Evolutionary conservation across 257 asterid species (phyloP).

Genomic region (Scutellaria galericulata): DNA sequence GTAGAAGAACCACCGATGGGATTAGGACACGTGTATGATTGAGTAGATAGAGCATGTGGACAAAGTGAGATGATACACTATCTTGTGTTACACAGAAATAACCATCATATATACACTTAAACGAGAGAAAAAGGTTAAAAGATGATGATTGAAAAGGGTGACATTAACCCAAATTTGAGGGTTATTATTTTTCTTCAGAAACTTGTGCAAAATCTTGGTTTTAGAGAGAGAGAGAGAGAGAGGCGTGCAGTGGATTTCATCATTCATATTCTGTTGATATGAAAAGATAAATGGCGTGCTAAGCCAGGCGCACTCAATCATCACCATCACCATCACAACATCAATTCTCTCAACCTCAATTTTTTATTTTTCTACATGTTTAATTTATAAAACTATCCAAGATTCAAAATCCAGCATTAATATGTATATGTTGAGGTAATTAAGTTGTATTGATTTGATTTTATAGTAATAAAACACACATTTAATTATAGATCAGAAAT

Average conservation of each 20-base stretch:
- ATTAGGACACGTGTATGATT: conserved; percentile 20
- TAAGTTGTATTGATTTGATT: too few relatives aligned
- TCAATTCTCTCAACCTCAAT: conserved; percentile 38
- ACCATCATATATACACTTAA: conserved; percentile 18
- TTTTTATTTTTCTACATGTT: background rate
- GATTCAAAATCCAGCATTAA: background rate
- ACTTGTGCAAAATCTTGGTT: conserved; percentile 51
- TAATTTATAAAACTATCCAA: background rate
- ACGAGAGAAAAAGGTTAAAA: conserved; percentile 24
- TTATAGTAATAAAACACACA: too few relatives aligned
- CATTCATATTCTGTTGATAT: conserved; percentile 28
- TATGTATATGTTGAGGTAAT: too few relatives aligned
- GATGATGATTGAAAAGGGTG: conserved; percentile 40
- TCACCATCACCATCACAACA: conserved; percentile 51
- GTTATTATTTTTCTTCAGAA: conserved; percentile 36
- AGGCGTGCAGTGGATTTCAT: conserved; percentile 39
- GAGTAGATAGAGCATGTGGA: conserved; percentile 15
- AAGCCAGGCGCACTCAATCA: conserved; percentile 54
- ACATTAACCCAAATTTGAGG: conserved; percentile 35
- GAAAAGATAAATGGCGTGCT: conserved; percentile 48
- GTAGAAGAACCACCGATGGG: background rate
- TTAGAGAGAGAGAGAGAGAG: conserved; percentile 30
- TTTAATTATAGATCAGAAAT: too few relatives aligned
- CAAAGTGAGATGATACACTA: conserved; percentile 39
- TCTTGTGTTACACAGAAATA: conserved; percentile 31